Base-by-base conservation (phyloP, 2,329 filamentous ascomycete genomes). In the Pyrenochaeta sp. region DNA sequence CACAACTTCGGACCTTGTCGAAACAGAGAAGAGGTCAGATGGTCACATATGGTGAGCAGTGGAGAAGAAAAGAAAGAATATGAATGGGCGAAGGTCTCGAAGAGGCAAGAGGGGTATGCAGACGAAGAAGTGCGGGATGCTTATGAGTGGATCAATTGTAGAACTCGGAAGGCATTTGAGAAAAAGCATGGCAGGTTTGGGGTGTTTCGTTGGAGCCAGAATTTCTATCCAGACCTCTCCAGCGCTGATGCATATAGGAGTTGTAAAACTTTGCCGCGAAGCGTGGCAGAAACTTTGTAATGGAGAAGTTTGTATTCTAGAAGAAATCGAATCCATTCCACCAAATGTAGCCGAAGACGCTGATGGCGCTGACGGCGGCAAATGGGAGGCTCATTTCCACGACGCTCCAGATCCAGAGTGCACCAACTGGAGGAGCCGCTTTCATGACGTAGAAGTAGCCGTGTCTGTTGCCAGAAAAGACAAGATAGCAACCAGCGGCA, bases 371-470 rank as follows among this genome's bases (percentile, higher is more conserved):
- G n/a, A 74, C 61, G 17, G 86, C 74, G 0, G 88, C 89, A 61
- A 82, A 85, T 0, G 77, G 63, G 27, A 96, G 75, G 41, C 90
- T 81, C 73, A 96, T 81, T 74, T 99, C 94, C 32, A 97, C 80
- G 15, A 97, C 86, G 21, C 88, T 85, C 91, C 93, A 97, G 4
- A 97, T 81, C 92, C 93, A 97, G 13, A 97, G 71, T 27, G 89
- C 93, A 0, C 90, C 94, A 10, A 96, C 70, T 4, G 91, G 86
- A n/a, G 94, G 94, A 0, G 91, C 88, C 52, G 84, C 85, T 75
- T 96, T 95, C 90, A 97, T 92, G 14, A 96, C 85, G 6, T 88
- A 88, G 58, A 95, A 84, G 63, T 96, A 97, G 4, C 87, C 84
- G 54, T 85, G 83, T 20, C 77, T 80, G 63, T 96, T 97, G 18